Evolutionary conservation across 148 eudicot species (phyloP).

Genomic region (Rhododendron henanense): DNA sequence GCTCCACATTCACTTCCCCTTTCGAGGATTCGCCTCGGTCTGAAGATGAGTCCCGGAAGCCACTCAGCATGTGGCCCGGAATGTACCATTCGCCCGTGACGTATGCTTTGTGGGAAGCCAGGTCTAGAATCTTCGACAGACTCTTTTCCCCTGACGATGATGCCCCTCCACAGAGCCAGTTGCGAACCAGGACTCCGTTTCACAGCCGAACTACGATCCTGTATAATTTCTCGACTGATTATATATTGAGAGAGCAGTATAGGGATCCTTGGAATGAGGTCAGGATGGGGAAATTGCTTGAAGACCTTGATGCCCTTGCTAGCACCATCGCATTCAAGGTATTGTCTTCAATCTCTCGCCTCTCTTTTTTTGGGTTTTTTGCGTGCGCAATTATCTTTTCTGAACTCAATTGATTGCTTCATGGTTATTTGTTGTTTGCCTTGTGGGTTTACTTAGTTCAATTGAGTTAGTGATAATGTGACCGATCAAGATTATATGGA

Average conservation of each 20-base stretch:
- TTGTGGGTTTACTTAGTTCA: background rate
- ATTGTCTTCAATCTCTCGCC: background rate
- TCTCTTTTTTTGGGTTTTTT: background rate
- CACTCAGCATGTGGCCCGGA: conserved; percentile 88
- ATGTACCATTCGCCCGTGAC: conserved; percentile 99
- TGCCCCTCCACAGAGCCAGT: conserved; percentile 71
- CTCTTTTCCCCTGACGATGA: conserved; percentile 52
- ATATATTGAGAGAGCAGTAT: conserved; percentile 88
- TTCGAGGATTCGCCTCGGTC: conserved; percentile 31
- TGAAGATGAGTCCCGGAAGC: conserved; percentile 43
- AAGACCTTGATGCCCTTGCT: conserved; percentile 98
- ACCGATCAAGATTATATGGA: background rate
- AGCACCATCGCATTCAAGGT: conserved; percentile 97
- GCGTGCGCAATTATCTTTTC: background rate
- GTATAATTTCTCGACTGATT: conserved; percentile 77
- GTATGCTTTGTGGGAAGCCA: conserved; percentile 84
- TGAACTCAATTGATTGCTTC: background rate
- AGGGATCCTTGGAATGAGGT: conserved; percentile 92
- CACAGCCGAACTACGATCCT: conserved; percentile 59
- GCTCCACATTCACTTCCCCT: conserved; percentile 61
- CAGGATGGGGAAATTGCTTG: conserved; percentile 89
- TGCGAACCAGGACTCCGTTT: conserved; percentile 62
- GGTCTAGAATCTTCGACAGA: conserved; percentile 66
- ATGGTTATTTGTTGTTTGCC: background rate
- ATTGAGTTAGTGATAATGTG: background rate